A percentile compares a stretch with the other conserved stretches of the same genome.
These are phyloP conservation scores for Cyclocybe aegerita DNA, from an alignment of 768 basidiomycete genomes.

Conservation along the genomic window DNA sequence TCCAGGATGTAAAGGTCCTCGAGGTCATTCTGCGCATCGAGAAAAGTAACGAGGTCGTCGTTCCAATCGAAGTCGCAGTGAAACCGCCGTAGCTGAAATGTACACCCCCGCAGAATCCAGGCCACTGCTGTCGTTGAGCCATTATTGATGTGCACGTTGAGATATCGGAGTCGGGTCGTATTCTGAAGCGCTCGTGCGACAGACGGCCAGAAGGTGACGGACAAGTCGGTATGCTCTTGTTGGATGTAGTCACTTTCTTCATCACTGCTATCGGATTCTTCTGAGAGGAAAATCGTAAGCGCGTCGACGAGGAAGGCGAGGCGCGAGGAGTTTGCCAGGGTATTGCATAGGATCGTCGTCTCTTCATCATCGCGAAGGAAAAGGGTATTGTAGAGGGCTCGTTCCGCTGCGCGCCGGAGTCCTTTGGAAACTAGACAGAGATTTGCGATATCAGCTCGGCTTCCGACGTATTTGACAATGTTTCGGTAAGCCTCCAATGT, in stretches of 20 bases:
- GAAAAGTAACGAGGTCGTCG: conserved; percentile 48
- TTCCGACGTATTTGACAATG: conserved; percentile 52
- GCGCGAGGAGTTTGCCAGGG: conserved; percentile 45
- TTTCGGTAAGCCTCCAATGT: conserved; percentile 59
- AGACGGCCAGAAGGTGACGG: conserved; percentile 45
- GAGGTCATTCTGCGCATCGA: conserved; percentile 45
- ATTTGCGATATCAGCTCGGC: conserved; percentile 51
- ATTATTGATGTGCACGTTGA: conserved; percentile 49
- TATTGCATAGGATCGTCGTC: conserved; percentile 43
- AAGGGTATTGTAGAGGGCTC: conserved; percentile 59
- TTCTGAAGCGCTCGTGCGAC: conserved; percentile 49
- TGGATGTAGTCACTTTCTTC: conserved; percentile 25
- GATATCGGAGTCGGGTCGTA: conserved; percentile 46
- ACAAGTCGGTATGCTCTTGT: conserved; percentile 21
- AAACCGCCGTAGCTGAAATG: conserved; percentile 58
- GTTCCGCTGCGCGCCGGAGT: conserved; percentile 56
- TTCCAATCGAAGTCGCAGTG: conserved; percentile 73
- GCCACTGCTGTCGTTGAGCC: conserved; percentile 31
- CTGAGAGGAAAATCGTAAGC: conserved; percentile 47
- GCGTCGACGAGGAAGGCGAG: conserved; percentile 53
- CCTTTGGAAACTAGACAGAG: conserved; percentile 59
- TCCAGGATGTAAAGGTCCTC: conserved; percentile 51
- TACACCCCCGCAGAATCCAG: conserved; percentile 41
- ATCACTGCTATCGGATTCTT: conserved; percentile 29
- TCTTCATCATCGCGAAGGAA: conserved; percentile 39